These are phyloP conservation scores for Setaria italica DNA, from an alignment of 202 grass and related monocot genomes.

Conservation along the genomic window DNA sequence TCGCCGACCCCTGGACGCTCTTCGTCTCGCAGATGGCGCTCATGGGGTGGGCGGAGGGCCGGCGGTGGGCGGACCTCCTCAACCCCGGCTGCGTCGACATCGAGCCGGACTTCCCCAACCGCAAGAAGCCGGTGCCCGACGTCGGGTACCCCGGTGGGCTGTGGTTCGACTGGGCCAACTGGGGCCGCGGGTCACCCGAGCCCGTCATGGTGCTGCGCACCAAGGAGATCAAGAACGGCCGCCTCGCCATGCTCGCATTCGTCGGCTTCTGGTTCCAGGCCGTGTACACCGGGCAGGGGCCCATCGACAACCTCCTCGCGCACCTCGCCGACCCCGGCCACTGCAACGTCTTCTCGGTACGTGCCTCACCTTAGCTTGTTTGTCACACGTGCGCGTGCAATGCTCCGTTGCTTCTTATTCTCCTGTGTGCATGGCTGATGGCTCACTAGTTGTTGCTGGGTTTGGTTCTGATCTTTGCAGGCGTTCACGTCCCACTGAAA, in stretches of 20 bases:
- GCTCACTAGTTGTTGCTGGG: neutral
- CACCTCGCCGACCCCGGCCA: slow-evolving; percentile 93
- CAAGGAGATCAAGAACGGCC: slow-evolving; percentile 98
- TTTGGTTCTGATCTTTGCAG: slow-evolving; percentile 30
- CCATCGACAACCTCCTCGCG: slow-evolving; percentile 79
- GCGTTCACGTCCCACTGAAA: slow-evolving; percentile 64
- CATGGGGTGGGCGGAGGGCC: slow-evolving; percentile 92
- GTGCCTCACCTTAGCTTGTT: neutral
- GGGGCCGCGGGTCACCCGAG: slow-evolving; percentile 86
- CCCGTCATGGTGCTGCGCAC: slow-evolving; percentile 96
- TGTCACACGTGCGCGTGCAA: too few species aligned
- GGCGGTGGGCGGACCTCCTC: slow-evolving; percentile 78
- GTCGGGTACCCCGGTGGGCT: slow-evolving; percentile 83
- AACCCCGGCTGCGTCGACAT: slow-evolving; percentile 73
- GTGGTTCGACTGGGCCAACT: slow-evolving; percentile 90
- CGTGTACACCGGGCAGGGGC: slow-evolving; percentile 77
- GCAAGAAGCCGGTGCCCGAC: slow-evolving; percentile 70
- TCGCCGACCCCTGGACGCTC: slow-evolving; percentile 73
- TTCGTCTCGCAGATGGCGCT: slow-evolving; percentile 79
- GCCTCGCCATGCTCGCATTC: slow-evolving; percentile 94
- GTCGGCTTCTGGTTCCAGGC: slow-evolving; percentile 89
- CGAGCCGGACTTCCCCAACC: slow-evolving; percentile 68
- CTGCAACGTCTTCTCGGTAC: slow-evolving; percentile 84
- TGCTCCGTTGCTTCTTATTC: neutral
- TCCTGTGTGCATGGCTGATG: neutral